Evolutionary conservation across 177 flowering plant species (phyloP), one percentile per base, ranked within the genome.

Genomic region (Telopea speciosissima): DNA sequence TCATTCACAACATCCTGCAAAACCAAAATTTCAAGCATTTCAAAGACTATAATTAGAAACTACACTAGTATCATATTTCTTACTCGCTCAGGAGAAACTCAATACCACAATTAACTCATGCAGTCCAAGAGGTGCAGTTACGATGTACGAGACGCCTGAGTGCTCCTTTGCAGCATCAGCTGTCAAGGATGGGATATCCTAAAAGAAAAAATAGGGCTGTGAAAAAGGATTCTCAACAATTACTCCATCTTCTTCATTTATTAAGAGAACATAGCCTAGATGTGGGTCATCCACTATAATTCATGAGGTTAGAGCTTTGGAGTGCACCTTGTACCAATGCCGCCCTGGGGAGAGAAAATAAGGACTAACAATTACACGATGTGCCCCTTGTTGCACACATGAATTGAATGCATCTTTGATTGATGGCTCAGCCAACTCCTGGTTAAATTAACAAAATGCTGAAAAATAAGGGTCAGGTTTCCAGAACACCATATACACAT

Each of bases 371-470:
- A 75, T 78, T 23, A 75, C 71, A 36, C 73, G 80, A 44, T 70
- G 72, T 16, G 91, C 99, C 66, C 97, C 97, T 84, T 86, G 83
- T 74, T 82, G 83, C 72, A 95, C 88, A 66, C 99, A 95, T 22
- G 66, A 79, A 79, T 65, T 63, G 70, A 91, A 95, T 70, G 99
- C 92, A 79, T 83, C 90, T 75, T 66, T 81, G 68, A 92, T 95
- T 12, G 97, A 88, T 72, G 99, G 99, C 66, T 84, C 85, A 67
- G 97, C 97, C 77, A 95, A 79, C 81, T 95, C 99, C 97, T 92
- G 75, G 3, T 67, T 14, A 70, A 8, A 72, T 62, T 61, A 31
- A 36, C 59, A 33, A 45, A 10, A 70, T 58, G 56, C 8, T 54
- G 61, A 21, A 24, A 73, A 31, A 8, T 9, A 54, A 45, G 11